A percentile compares a stretch with the other conserved stretches of the same genome.
phyloP scores from a whole-genome alignment of 1,284 basidiomycete species.

The Termitomyces sp. region DNA sequence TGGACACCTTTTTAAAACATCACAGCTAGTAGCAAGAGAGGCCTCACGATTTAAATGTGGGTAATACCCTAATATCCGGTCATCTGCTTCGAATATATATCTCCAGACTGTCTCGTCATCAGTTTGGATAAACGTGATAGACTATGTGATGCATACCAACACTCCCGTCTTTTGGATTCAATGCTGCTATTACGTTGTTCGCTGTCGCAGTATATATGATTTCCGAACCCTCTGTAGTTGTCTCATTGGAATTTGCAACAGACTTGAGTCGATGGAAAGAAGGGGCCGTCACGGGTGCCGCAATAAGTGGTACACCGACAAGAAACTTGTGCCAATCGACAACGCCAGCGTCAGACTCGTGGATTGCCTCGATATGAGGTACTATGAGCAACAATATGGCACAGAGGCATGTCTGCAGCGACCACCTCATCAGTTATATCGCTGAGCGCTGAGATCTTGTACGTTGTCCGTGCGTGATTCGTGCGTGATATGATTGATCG shows the following conservation, averaged over 20 bases:
- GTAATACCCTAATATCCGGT: constrained; percentile 69
- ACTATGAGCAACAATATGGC: constrained; percentile 5
- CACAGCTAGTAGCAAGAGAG: not conserved
- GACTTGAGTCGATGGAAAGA: constrained; percentile 37
- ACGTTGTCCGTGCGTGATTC: not conserved
- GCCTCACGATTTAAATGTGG: constrained; percentile 55
- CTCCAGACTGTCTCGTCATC: constrained; percentile 65
- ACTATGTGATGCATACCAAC: constrained; percentile 50
- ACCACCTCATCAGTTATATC: constrained; percentile 11
- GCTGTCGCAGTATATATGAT: constrained; percentile 67
- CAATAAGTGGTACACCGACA: constrained; percentile 62
- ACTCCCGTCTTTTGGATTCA: constrained; percentile 68
- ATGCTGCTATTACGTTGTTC: constrained; percentile 75
- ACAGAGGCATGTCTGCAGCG: constrained; percentile 2
- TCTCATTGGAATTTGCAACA: constrained; percentile 22
- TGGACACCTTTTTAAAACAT: constrained; percentile 24
- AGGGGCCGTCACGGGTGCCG: constrained; percentile 46
- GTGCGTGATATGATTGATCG: constrained; percentile 14
- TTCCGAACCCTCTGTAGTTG: not conserved
- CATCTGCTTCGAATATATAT: constrained; percentile 61
- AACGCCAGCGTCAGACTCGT: constrained; percentile 73
- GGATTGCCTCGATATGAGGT: constrained; percentile 27
- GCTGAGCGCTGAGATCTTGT: no score
- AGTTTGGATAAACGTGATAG: constrained; percentile 1
- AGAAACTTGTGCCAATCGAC: constrained; percentile 83